Base-by-base conservation (phyloP, 805 yeast species). In the Starmerella potacharoeniae region DNA sequence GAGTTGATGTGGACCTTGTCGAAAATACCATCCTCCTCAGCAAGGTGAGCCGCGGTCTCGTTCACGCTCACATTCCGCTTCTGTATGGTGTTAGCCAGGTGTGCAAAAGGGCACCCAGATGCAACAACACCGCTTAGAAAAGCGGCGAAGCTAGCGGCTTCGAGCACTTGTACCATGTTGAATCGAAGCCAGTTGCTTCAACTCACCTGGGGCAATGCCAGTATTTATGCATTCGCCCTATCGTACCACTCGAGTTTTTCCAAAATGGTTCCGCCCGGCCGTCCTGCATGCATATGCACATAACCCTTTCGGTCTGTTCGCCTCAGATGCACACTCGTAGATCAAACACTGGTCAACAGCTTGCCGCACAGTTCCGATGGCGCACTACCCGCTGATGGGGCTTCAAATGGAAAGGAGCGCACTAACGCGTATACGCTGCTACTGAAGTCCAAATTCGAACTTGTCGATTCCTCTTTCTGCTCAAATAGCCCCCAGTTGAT, bases 21-120 rank as follows among this genome's bases (percentile, higher is more conserved):
- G 13, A 50, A 50, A 17, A 50, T 35, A 17, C 48, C 53, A 14
- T 35, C 35, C 34, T 41, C 48, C n/a, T 41, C 16, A 7, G 53
- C 53, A 4, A 10, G 6, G 22, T 50, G 53, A 10, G 39, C 45
- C 1, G 47, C 47, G 16, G 47, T 28, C 7, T 28, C 35, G n/a
- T 41, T 50, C n/a, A 30, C 34, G 35, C 6, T 43, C 16, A 28
- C 30, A 11, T 36, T 36, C 7, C 37, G 51, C 35, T n/a, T 28
- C 8, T 29, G 33, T 11, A 42, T 33, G 11, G 11, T 33, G 13
- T 42, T 42, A 6, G 31, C 33, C 33, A 42, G 13, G 6, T 29
- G 33, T 6, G 45, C 51, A 17, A 48, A 48, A 35, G 51, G 51
- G 30, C 51, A 48, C 6, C 43, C 43, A 6, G 51, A 13, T 10